A percentile compares a stretch with the other conserved stretches of the same genome.
phyloP scores from a whole-genome alignment of 2,329 filamentous ascomycete species.

The Paradendryphiella salina region DNA sequence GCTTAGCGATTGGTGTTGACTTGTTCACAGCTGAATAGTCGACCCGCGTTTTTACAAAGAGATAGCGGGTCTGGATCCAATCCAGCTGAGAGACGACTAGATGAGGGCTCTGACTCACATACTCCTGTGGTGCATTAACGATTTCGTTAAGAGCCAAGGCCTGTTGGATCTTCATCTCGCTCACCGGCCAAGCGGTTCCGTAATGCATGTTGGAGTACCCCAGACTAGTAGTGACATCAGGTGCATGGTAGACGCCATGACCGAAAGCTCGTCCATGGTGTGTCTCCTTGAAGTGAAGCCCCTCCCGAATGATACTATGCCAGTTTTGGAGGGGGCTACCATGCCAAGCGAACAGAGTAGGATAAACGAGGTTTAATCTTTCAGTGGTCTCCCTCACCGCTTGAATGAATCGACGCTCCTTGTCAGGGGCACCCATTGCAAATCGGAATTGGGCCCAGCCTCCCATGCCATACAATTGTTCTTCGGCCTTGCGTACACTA shows the following conservation, averaged over 20 bases:
- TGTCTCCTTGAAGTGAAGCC: slow-evolving; percentile 69
- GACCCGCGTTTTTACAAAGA: slow-evolving; percentile 61
- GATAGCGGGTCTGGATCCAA: slow-evolving; percentile 89
- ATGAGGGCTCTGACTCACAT: slow-evolving; percentile 59
- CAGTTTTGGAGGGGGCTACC: slow-evolving; percentile 77
- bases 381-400: slow-evolving; percentile 58
- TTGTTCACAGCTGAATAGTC: not conserved
- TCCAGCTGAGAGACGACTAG: slow-evolving; percentile 75
- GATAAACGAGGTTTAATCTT: slow-evolving; percentile 53
- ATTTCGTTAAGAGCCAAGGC: slow-evolving; percentile 83
- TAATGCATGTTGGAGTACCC: slow-evolving; percentile 49
- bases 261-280: slow-evolving; percentile 72
- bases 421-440: slow-evolving; percentile 87
- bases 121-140: slow-evolving; percentile 71
- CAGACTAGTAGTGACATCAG: slow-evolving; percentile 59
- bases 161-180: slow-evolving; percentile 60
- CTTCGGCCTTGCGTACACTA: slow-evolving; percentile 45
- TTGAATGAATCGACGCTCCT: slow-evolving; percentile 73
- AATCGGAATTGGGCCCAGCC: slow-evolving; percentile 82
- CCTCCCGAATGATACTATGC: slow-evolving; percentile 86
- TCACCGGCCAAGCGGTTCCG: slow-evolving; percentile 61
- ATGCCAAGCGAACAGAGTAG: slow-evolving; percentile 85
- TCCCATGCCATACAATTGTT: slow-evolving; percentile 65
- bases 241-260: slow-evolving; percentile 80
- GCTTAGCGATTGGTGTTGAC: slow-evolving; percentile 20